Base-by-base conservation (phyloP, 2,329 filamentous ascomycete genomes). In the Chrysoporthe austroafricana region DNA sequence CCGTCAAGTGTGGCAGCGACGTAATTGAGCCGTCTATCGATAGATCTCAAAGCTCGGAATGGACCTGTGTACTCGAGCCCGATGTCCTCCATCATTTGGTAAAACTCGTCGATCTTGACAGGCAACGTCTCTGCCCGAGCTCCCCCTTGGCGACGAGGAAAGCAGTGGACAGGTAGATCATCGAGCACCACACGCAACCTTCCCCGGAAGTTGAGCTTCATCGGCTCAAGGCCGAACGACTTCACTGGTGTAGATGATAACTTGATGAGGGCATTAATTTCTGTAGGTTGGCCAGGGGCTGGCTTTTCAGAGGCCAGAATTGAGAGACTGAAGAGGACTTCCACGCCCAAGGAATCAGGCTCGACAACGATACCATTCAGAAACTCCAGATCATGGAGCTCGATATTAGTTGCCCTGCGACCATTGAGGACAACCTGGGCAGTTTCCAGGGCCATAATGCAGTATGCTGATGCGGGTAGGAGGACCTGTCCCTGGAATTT, bases 401-500 rank as follows among this genome's bases (percentile, higher is more conserved):
- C 77, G 5, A 79, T 64, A 0, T 77, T 21, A 0, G 74, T 72
- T 0, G 75, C 76, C 0, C 59, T 16, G 0, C 73, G 73, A 0
- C 72, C 73, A 0, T 69, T 71, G 6, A 78, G 52, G 0, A 77
- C 70, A 1, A 69, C 71, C 3, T 71, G 74, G 1, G 79, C 78
- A 3, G 82, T 82, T 59, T 84, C 83, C 8, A 83, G 70, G 1
- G 81, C 81, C 79, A 84, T 84, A 58, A 80, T 68, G 46, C 81
- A 78, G 70, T 84, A 85, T 0, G 79, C 83, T 1, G 83, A 83
- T 3, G 79, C 82, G 1, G 83, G 83, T 9, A 85, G 73, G 18
- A 85, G 73, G 4, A 79, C 76, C 63, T 82, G 79, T 1, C 78
- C 79, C 68, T 83, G 80, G 44, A 84, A 81, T 8, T 71, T 72